phyloP scores from a whole-genome alignment of 805 yeast genomes.

The Wickerhamomyces bovis region DNA sequence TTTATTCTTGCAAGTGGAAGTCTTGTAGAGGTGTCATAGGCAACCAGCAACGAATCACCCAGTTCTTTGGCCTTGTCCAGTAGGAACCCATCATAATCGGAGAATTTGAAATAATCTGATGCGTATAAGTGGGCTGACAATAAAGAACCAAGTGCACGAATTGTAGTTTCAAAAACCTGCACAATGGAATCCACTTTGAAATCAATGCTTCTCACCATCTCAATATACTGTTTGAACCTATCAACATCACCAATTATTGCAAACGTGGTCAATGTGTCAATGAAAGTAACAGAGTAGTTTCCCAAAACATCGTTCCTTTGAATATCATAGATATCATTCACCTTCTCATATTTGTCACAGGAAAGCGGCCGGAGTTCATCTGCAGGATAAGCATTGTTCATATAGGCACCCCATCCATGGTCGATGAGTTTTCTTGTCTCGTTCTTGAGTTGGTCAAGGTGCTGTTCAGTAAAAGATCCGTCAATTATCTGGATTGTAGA shows the following conservation, averaged over 20 bases:
- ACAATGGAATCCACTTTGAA: conserved; percentile 66
- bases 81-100: conserved; percentile 65
- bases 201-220: conserved; percentile 30
- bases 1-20: conserved; percentile 82
- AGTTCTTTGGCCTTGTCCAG: conserved; percentile 66
- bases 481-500: not conserved
- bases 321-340: conserved; percentile 46
- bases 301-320: conserved; percentile 81
- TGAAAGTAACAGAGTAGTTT: conserved; percentile 67
- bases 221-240: conserved; percentile 42
- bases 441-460: conserved; percentile 27
- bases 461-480: conserved; percentile 21
- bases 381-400: conserved; percentile 65
- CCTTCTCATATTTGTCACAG: conserved; percentile 66
- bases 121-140: conserved; percentile 75
- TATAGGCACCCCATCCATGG: conserved; percentile 71
- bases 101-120: conserved; percentile 26
- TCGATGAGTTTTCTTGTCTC: conserved; percentile 55
- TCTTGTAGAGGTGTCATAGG: conserved; percentile 57
- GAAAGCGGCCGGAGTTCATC: conserved; percentile 77
- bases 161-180: conserved; percentile 85
- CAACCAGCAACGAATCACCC: conserved; percentile 64
- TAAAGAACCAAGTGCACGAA: conserved; percentile 77
- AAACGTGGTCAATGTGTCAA: conserved; percentile 77
- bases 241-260: conserved; percentile 63